Percentiles rank a stretch among this genome's conserved stretches.
phyloP scores from a whole-genome alignment of 345 rosid genomes.

The Lepidium aucheri region DNA sequence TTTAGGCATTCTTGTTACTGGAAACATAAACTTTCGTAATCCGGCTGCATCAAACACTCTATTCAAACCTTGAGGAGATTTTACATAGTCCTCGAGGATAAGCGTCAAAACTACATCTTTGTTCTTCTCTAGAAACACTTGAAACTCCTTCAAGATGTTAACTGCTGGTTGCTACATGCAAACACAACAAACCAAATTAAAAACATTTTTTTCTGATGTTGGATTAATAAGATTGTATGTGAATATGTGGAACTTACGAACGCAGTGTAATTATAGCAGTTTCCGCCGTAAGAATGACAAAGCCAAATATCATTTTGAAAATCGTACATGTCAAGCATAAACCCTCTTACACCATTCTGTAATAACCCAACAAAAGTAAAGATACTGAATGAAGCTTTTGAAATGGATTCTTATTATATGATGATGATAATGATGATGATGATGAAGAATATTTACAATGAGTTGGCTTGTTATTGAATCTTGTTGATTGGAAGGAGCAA shows the following conservation, averaged over 20 bases:
- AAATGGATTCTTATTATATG: neutral
- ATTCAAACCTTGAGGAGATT: constrained; percentile 53
- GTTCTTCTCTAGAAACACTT: constrained; percentile 47
- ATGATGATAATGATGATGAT: neutral
- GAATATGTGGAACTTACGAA: constrained; percentile 46
- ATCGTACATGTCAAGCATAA: constrained; percentile 92
- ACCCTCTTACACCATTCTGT: constrained; percentile 88
- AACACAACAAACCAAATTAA: neutral
- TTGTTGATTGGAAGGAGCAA: constrained; percentile 75
- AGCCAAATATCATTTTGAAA: constrained; percentile 73
- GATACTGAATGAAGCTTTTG: neutral
- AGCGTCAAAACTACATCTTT: constrained; percentile 63
- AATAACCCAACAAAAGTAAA: constrained; percentile 4
- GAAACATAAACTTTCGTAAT: constrained; percentile 65
- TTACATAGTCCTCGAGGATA: constrained; percentile 83
- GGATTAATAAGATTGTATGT: neutral
- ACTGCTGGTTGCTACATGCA: constrained; percentile 60
- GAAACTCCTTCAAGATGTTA: constrained; percentile 55
- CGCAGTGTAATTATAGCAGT: constrained; percentile 64
- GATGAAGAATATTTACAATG: constrained; percentile 33
- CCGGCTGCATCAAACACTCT: constrained; percentile 68
- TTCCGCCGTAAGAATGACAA: constrained; percentile 70
- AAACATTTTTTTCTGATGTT: neutral
- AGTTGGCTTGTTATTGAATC: constrained; percentile 77
- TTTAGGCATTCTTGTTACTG: constrained; percentile 73